Conservation (phyloP, 345 rosid species). For the Eucalyptus pumila region DNA sequence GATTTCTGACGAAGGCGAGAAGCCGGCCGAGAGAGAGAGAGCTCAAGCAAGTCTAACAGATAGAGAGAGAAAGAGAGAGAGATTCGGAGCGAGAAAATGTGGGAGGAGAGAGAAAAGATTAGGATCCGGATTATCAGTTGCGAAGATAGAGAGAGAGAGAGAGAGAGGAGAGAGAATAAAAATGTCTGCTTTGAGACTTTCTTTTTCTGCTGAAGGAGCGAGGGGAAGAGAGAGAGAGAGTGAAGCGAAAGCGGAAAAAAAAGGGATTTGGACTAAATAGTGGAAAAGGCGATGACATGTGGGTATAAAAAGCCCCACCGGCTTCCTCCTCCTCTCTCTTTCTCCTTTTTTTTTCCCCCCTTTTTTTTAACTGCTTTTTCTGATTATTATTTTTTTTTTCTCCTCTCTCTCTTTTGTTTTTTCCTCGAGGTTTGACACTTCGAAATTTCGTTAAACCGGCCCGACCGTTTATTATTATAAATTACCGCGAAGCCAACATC, state of each 20-base stretch:
- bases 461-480: background rate
- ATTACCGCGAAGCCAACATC: background rate
- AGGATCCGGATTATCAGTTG: slow-evolving; percentile 14
- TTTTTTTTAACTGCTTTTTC: background rate
- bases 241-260: background rate
- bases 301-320: background rate
- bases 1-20: background rate
- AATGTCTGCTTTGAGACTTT: background rate
- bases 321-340: too few species aligned
- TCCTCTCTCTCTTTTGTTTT: background rate
- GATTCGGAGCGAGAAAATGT: background rate
- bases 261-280: background rate
- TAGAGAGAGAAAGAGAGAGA: background rate
- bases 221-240: background rate
- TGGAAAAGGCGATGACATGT: background rate
- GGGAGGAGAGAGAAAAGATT: background rate
- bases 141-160: slow-evolving; percentile 3
- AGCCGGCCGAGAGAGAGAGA: background rate
- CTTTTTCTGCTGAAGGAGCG: background rate
- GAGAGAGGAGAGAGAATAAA: background rate
- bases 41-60: background rate
- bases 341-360: background rate
- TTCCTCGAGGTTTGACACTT: background rate
- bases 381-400: background rate
- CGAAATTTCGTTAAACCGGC: background rate